These are phyloP conservation scores for Aspergillus viridinutans DNA, from an alignment of 2,329 filamentous ascomycete genomes.

Conservation along the genomic window DNA sequence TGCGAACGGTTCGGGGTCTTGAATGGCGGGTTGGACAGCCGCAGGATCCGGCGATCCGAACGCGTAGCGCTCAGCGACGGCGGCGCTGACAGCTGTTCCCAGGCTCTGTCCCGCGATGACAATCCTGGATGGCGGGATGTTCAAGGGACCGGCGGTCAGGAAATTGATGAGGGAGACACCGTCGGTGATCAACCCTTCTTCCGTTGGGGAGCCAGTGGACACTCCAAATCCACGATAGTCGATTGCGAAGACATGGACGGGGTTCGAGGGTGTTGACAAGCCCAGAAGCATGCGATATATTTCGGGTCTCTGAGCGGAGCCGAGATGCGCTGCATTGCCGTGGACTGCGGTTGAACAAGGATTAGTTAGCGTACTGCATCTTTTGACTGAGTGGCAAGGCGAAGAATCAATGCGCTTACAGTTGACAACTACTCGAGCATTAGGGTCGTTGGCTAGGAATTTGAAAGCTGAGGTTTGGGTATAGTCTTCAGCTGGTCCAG, in stretches of 20 bases:
- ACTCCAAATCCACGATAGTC: slow-evolving; percentile 87
- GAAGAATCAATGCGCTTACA: slow-evolving; percentile 35
- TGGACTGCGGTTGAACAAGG: slow-evolving; percentile 31
- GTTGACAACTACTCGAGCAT: slow-evolving; percentile 53
- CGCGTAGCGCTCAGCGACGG: slow-evolving; percentile 68
- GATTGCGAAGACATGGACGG: slow-evolving; percentile 74
- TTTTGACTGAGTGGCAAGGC: not conserved
- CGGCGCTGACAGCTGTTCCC: slow-evolving; percentile 78
- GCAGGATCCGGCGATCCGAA: slow-evolving; percentile 33
- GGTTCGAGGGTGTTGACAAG: slow-evolving; percentile 58
- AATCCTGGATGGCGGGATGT: slow-evolving; percentile 66
- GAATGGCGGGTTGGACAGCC: slow-evolving; percentile 39
- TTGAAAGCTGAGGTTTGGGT: slow-evolving; percentile 47
- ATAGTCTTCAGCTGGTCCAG: slow-evolving; percentile 48
- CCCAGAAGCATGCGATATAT: slow-evolving; percentile 74
- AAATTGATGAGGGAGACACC: slow-evolving; percentile 70
- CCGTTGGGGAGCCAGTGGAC: slow-evolving; percentile 74
- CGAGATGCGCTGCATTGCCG: slow-evolving; percentile 78
- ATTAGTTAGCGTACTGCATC: slow-evolving; percentile 7
- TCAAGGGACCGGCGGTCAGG: slow-evolving; percentile 51
- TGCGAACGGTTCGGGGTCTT: slow-evolving; percentile 61
- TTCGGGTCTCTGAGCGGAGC: slow-evolving; percentile 69
- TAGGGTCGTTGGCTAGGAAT: slow-evolving; percentile 48
- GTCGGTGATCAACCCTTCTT: slow-evolving; percentile 76
- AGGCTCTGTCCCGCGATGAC: slow-evolving; percentile 82